Base-by-base conservation (phyloP, 2,329 filamentous ascomycete species). In the Coniochaeta sp. region DNA sequence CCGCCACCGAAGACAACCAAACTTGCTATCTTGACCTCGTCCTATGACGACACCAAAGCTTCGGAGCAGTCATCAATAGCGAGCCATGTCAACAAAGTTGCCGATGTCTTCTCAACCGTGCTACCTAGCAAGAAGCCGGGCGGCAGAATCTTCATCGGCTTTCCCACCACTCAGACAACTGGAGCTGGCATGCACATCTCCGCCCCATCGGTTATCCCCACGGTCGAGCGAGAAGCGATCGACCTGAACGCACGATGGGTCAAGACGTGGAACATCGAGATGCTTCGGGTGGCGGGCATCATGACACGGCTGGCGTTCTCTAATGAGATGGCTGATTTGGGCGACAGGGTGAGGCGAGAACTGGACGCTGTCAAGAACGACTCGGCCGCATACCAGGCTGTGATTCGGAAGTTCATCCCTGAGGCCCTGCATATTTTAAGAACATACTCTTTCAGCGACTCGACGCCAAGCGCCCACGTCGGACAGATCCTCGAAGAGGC, bases 191-290 rank as follows among this genome's bases (percentile, higher is more conserved):
- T 95, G 65, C 94, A 99, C 67, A 87, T 99, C 27, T 97, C 92
- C 12, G 94, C 94, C 0, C 94, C 91, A 1, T 96, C 92, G 0
- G 85, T 99, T 13, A 99, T 99, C 52, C 94, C 94, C 0, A 99
- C 94, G 0, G 95, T 99, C 2, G 94, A 99, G 68, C 84, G 94
- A 64, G 94, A 99, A 65, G 94, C 90, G 50, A 96, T 99, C 53
- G 94, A 99, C 67, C 76, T 99, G 56, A 97, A 99, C 65, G 95
- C 94, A 14, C 83, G 91, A 52, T 96, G 91, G 76, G 92, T 99
- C 14, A 86, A 91, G 56, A 90, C 85, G 14, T 99, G 94, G 95
- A 99, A 99, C 61, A 78, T 89, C 20, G 94, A 97, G 65, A 89
- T 99, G 76, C 76, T 99, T 33, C 83, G 92, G 40, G 88, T 91